phyloP scores from a whole-genome alignment of 495 filamentous ascomycete genomes.

The Penicillium maclennaniae region DNA sequence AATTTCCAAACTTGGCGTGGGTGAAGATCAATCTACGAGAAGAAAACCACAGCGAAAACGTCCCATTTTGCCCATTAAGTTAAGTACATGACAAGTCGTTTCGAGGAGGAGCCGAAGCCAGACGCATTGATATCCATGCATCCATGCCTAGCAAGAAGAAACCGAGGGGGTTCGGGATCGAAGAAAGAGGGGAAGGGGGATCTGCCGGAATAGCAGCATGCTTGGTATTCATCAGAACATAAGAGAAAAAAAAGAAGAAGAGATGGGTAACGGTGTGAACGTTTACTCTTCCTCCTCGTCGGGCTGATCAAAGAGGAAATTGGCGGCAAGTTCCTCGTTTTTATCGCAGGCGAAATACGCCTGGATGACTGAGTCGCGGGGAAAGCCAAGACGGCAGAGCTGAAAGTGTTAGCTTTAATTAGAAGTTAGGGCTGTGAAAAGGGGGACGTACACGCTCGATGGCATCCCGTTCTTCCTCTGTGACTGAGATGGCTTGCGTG shows the following conservation, averaged over 20 bases:
- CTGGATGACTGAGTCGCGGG: conserved; percentile 90
- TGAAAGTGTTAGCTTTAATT: conserved; percentile 38
- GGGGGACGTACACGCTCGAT: conserved; percentile 77
- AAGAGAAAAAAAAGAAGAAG: conserved; percentile 11
- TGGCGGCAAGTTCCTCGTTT: conserved; percentile 96
- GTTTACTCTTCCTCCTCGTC: conserved; percentile 72
- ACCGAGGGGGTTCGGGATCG: conserved; percentile 1
- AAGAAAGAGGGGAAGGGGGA: conserved; percentile 6
- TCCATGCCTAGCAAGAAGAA: not conserved
- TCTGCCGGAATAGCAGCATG: conserved; percentile 23
- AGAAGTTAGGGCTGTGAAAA: not conserved
- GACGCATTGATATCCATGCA: not conserved
- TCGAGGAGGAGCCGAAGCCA: conserved; percentile 3
- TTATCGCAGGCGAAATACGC: conserved; percentile 99
- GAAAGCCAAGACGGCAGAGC: conserved; percentile 89
- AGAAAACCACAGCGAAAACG: conserved; percentile 13
- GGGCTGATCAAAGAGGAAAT: conserved; percentile 96
- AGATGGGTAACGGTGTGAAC: not conserved
- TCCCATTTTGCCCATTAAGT: conserved; percentile 35
- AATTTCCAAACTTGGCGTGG: too few species aligned
- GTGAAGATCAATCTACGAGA: not conserved
- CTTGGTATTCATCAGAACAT: conserved; percentile 34
- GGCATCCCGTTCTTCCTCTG: conserved; percentile 91
- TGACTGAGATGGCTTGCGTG: conserved; percentile 83
- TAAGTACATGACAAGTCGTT: conserved; percentile 33